Conservation (phyloP, 306 rosid species). For the Arachis hypogaea region DNA sequence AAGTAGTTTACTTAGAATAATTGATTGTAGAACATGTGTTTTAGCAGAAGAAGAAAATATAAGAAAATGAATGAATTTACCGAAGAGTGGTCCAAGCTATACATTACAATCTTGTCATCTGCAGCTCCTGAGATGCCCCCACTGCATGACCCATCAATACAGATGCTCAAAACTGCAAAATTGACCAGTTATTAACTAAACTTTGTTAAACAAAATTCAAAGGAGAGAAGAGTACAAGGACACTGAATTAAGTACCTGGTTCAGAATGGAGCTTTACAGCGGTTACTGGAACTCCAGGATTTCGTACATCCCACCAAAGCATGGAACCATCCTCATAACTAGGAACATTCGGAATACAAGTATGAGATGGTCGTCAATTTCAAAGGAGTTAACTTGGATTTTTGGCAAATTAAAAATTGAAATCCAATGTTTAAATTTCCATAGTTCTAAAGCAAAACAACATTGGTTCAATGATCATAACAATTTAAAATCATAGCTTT, state of each 20-base stretch:
- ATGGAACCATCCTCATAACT: constrained; percentile 95
- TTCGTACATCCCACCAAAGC: constrained; percentile 97
- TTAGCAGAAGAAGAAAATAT: constrained; percentile 20
- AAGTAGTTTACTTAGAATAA: background rate
- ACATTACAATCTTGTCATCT: constrained; percentile 77
- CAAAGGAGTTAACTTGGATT: background rate
- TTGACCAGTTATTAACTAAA: constrained; percentile 28
- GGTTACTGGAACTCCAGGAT: constrained; percentile 65
- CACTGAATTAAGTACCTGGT: constrained; percentile 59
- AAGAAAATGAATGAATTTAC: constrained; percentile 47
- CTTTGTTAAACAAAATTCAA: constrained; percentile 7
- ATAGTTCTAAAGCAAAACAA: constrained; percentile 2
- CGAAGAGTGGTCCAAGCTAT: constrained; percentile 79
- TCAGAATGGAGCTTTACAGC: constrained; percentile 86
- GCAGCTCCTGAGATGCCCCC: constrained; percentile 95
- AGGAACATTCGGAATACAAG: constrained; percentile 36
- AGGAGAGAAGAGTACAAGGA: constrained; percentile 17
- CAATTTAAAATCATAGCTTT: background rate
- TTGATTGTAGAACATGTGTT: constrained; percentile 19
- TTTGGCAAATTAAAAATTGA: constrained; percentile 12
- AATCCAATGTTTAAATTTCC: constrained; percentile 11
- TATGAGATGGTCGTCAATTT: constrained; percentile 25
- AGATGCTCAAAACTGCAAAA: constrained; percentile 75
- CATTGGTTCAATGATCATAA: background rate
- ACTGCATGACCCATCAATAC: constrained; percentile 69